Base-by-base conservation (phyloP, 495 filamentous ascomycete genomes). In the Aspergillus bertholletiae region DNA sequence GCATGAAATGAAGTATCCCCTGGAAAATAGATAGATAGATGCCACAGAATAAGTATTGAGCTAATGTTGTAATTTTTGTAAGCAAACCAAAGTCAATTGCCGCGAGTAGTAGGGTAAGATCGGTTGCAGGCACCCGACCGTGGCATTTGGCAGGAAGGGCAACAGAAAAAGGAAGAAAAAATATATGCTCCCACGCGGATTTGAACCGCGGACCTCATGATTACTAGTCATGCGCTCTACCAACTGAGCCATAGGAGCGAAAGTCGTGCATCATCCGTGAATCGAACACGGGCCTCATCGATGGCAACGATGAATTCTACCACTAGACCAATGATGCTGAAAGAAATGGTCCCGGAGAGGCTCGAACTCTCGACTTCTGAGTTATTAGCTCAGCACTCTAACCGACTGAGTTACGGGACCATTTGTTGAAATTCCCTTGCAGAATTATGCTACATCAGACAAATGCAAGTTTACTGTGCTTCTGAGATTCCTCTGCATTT, bases 261-360 rank as follows among this genome's bases (percentile, higher is more conserved):
- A 32, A 18, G 39, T 43, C 18, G 27, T 80, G 76, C 76, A 76
- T 78, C 73, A 77, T 75, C 75, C 75, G 76, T 74, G 77, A 80
- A 78, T 80, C 77, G 77, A 80, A 80, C 77, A 74, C 77, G 75
- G 75, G 77, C 74, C 77, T 79, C 77, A 67, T 80, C 77, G 77
- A 80, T 80, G 75, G 77, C 75, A 80, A 78, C 77, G 77, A 80
- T 67, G 77, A 79, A 80, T 80, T 80, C 74, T 80, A 80, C 76
- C 76, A 79, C 76, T 79, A 79, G 74, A 79, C 76, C 76, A 79
- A 75, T 77, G 73, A 77, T 77, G 76, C 76, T 71, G 13, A 18
- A 43, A 22, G 13, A 2, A 11, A 43, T 43, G 39, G 39, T 43
- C 39, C 39, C 39, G n/a, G 39, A 18, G 39, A 43, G 39, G 39